Evolutionary conservation across 306 rosid genomes (phyloP).

Genomic region (Glycine latifolia): DNA sequence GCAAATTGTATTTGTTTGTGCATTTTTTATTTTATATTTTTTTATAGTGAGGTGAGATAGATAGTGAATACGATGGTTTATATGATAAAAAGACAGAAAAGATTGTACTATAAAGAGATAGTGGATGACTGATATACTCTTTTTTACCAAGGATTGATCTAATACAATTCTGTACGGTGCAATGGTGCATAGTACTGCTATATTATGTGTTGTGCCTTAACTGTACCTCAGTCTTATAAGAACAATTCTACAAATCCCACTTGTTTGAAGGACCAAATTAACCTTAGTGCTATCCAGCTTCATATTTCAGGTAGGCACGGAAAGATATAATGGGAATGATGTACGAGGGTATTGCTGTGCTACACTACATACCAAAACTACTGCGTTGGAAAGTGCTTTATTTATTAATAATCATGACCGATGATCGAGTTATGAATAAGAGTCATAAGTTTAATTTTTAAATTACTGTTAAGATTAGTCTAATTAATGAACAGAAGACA

Average conservation of each 20-base stretch:
- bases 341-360: background rate
- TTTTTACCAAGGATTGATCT: conserved; percentile 11
- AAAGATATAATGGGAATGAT: conserved; percentile 31
- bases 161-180: background rate
- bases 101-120: background rate
- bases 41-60: background rate
- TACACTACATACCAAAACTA: background rate
- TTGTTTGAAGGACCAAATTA: background rate
- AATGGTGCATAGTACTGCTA: background rate
- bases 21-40: background rate
- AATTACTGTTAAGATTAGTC: background rate
- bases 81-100: background rate
- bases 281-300: conserved; percentile 9
- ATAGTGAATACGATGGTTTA: background rate
- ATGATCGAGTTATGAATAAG: background rate
- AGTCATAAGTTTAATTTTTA: background rate
- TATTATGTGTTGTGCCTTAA: background rate
- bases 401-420: background rate
- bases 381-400: background rate
- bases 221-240: background rate
- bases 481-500: background rate
- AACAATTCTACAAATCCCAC: conserved; percentile 25
- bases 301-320: conserved; percentile 40
- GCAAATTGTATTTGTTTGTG: background rate
- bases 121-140: background rate